These are phyloP conservation scores for Boletus reticuloceps DNA, from an alignment of 768 basidiomycete species.

Conservation along the genomic window DNA sequence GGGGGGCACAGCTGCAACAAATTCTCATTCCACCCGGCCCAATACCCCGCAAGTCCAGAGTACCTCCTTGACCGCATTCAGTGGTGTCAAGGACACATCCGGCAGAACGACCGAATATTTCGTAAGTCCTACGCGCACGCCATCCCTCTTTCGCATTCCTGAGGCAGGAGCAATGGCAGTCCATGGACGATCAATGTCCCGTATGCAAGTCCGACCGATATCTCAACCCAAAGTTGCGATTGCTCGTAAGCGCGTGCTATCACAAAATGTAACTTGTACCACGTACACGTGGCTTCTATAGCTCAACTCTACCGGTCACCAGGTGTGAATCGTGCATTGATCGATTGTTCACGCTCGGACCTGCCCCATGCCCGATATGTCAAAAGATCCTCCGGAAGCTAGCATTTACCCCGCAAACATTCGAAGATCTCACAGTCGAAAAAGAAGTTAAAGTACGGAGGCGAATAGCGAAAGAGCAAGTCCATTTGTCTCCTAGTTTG, in stretches of 20 bases:
- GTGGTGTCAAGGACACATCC: constrained; percentile 83
- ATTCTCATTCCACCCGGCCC: constrained; percentile 48
- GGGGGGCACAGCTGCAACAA: constrained; percentile 46
- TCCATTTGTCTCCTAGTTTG: neutral
- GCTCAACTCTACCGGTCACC: constrained; percentile 9
- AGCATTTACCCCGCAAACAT: constrained; percentile 94
- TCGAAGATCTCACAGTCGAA: constrained; percentile 89
- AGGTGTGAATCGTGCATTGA: constrained; percentile 99
- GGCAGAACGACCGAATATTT: constrained; percentile 80
- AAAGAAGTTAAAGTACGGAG: constrained; percentile 90
- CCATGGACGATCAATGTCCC: constrained; percentile 93
- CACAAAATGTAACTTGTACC: constrained; percentile 82
- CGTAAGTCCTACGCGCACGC: constrained; percentile 42
- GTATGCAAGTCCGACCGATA: constrained; percentile 97
- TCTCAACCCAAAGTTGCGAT: constrained; percentile 88
- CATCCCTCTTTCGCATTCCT: constrained; percentile 1
- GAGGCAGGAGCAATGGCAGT: constrained; percentile 38
- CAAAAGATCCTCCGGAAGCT: constrained; percentile 83
- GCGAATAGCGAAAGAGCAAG: constrained; percentile 86
- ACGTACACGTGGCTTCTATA: neutral
- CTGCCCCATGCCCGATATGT: constrained; percentile 95
- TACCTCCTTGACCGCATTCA: constrained; percentile 72
- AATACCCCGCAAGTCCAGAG: constrained; percentile 68
- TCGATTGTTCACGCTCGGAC: constrained; percentile 90
- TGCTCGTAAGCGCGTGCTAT: constrained; percentile 95